Evolutionary conservation across 331 rosid genomes (phyloP).

Genomic region (Acacia concinna): DNA sequence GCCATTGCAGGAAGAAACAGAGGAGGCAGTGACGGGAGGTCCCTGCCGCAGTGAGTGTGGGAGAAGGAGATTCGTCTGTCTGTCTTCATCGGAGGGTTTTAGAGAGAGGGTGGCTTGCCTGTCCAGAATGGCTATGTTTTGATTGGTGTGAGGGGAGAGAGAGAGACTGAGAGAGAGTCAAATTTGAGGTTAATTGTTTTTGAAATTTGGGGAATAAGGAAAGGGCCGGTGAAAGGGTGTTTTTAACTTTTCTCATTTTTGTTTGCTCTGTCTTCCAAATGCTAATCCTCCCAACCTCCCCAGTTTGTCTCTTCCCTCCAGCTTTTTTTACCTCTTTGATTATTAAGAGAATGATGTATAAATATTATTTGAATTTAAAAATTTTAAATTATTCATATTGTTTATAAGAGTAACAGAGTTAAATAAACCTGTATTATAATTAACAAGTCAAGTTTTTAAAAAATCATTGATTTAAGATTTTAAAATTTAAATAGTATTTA

Average conservation of each 20-base stretch:
- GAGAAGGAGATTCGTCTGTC: slow-evolving; percentile 13
- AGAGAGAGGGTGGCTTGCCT: background rate
- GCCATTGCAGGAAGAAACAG: slow-evolving; percentile 42
- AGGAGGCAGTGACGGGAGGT: slow-evolving; percentile 30
- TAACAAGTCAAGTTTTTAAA: no score
- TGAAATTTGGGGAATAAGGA: slow-evolving; percentile 42
- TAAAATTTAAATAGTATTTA: no score
- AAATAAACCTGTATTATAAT: no score
- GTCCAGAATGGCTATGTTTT: slow-evolving; percentile 32
- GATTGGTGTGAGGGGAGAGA: slow-evolving; percentile 50
- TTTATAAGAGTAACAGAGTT: no score
- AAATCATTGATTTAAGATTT: no score
- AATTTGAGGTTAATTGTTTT: slow-evolving; percentile 12
- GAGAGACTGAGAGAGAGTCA: slow-evolving; percentile 28
- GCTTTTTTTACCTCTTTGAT: background rate
- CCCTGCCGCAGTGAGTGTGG: slow-evolving; percentile 3
- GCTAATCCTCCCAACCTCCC: slow-evolving; percentile 13
- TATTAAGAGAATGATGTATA: no score
- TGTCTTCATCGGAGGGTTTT: slow-evolving; percentile 22
- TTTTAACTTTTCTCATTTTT: slow-evolving; percentile 57
- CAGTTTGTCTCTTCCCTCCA: slow-evolving; percentile 42
- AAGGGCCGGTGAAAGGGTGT: slow-evolving; percentile 73
- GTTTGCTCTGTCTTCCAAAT: slow-evolving; percentile 37
- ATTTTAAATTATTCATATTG: no score
- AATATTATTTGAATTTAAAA: no score